Evolutionary conservation across 768 basidiomycete species (phyloP).

Genomic region (Leucosporidium scottii): DNA sequence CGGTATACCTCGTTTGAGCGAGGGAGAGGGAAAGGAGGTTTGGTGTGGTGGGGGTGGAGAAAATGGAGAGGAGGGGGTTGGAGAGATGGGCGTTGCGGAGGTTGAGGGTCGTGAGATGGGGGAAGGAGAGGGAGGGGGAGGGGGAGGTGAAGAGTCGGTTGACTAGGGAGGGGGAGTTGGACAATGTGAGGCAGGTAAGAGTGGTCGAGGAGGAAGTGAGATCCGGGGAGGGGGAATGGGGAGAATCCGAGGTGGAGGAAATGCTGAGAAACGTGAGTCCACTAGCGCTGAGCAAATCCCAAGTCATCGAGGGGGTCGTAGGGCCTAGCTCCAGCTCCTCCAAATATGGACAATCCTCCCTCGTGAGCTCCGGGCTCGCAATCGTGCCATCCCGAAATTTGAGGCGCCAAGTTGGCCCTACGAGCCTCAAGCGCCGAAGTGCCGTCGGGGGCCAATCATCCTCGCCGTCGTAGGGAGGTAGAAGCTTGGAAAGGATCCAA

Average conservation of each 20-base stretch:
- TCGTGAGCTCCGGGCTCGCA: slow-evolving; percentile 1
- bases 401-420: slow-evolving; percentile 14
- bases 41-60: not conserved
- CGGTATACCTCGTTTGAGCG: not conserved
- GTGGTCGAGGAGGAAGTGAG: not conserved
- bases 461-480: slow-evolving; percentile 11
- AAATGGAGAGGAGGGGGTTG: not conserved
- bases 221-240: not conserved
- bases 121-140: not conserved
- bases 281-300: slow-evolving; percentile 3
- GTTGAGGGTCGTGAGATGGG: not conserved
- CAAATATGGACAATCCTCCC: not conserved
- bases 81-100: not conserved
- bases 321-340: not conserved
- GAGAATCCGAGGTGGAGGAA: not conserved
- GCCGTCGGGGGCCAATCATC: slow-evolving; percentile 4
- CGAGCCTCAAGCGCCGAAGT: not conserved
- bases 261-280: not conserved
- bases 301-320: slow-evolving; percentile 7
- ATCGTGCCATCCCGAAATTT: slow-evolving; percentile 11
- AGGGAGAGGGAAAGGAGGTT: not conserved
- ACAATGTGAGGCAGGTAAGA: not conserved
- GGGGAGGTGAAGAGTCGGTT: not conserved
- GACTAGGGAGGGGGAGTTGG: not conserved
- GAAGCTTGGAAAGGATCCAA: slow-evolving; percentile 6